A percentile compares a stretch with the other conserved stretches of the same genome.
Conservation (phyloP, 2,329 filamentous ascomycete genomes). For the Colletotrichum lupini region DNA sequence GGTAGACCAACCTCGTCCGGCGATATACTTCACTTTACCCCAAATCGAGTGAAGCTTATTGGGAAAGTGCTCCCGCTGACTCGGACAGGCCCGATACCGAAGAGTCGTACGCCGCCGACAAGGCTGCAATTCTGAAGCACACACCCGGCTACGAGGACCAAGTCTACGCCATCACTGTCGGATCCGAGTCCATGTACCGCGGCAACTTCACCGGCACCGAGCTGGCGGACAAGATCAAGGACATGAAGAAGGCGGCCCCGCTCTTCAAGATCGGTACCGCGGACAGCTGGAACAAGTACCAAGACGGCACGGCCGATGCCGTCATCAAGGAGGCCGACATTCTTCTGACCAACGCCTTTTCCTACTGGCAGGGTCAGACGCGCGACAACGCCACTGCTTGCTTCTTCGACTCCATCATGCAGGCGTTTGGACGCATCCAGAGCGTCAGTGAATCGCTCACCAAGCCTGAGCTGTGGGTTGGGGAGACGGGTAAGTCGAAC, state of each 20-base stretch:
- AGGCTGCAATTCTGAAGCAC: slow-evolving; percentile 57
- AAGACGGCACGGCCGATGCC: slow-evolving; percentile 74
- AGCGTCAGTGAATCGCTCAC: slow-evolving; percentile 60
- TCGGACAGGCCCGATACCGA: slow-evolving; percentile 67
- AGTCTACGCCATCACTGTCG: slow-evolving; percentile 76
- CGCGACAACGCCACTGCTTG: slow-evolving; percentile 65
- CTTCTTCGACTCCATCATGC: slow-evolving; percentile 75
- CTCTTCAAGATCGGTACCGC: slow-evolving; percentile 72
- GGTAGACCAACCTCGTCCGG: slow-evolving; percentile 56
- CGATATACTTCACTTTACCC: background rate
- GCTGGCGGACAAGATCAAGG: slow-evolving; percentile 70
- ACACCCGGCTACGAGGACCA: slow-evolving; percentile 63
- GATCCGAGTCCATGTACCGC: slow-evolving; percentile 77
- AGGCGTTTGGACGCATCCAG: slow-evolving; percentile 73
- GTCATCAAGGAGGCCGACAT: slow-evolving; percentile 71
- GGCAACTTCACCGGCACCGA: slow-evolving; percentile 71
- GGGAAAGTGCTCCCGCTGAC: background rate
- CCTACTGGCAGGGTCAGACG: slow-evolving; percentile 76
- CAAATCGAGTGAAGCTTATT: background rate
- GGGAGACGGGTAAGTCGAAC: slow-evolving; percentile 62
- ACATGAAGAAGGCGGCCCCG: slow-evolving; percentile 67
- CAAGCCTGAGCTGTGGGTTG: slow-evolving; percentile 74
- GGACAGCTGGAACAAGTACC: slow-evolving; percentile 79
- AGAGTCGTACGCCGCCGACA: slow-evolving; percentile 71
- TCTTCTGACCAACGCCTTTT: slow-evolving; percentile 74